phyloP scores from a whole-genome alignment of 495 filamentous ascomycete species.

The Neurospora sp. region DNA sequence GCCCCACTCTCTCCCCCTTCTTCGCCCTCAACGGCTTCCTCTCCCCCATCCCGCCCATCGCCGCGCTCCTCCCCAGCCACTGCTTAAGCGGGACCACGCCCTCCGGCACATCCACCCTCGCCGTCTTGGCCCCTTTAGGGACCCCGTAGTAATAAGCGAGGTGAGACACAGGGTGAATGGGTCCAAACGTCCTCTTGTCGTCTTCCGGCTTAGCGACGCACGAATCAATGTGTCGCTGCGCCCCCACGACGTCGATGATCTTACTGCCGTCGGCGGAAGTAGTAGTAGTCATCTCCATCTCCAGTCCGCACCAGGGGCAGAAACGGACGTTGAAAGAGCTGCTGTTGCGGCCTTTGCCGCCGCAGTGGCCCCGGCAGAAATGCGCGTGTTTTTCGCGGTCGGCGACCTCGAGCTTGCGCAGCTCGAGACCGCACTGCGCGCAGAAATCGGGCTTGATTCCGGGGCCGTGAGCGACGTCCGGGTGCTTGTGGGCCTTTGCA shows the following conservation, averaged over 20 bases:
- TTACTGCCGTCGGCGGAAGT: not conserved
- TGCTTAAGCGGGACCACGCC: not conserved
- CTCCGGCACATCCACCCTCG: not conserved
- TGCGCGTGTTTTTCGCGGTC: slow-evolving; percentile 4
- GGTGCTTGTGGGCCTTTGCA: not conserved
- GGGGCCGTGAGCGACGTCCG: not conserved
- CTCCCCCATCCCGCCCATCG: not conserved
- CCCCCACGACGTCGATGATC: not conserved
- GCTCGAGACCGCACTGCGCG: slow-evolving; percentile 3
- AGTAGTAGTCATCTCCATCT: not conserved
- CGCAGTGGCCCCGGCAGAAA: slow-evolving; percentile 5
- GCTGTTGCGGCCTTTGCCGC: not conserved
- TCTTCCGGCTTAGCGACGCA: not conserved
- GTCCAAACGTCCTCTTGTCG: not conserved
- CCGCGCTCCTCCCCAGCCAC: not conserved
- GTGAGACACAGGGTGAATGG: not conserved
- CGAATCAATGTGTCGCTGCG: not conserved
- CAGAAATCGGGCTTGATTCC: not conserved
- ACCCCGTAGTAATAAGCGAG: not conserved
- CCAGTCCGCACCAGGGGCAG: slow-evolving; percentile 12
- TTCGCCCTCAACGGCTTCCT: not conserved
- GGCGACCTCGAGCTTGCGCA: not conserved
- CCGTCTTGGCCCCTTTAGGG: not conserved
- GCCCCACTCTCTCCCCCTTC: not conserved
- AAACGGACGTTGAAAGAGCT: not conserved